These are phyloP conservation scores for Leonotis leonurus DNA, from an alignment of 257 asterid genomes.

Conservation along the genomic window DNA sequence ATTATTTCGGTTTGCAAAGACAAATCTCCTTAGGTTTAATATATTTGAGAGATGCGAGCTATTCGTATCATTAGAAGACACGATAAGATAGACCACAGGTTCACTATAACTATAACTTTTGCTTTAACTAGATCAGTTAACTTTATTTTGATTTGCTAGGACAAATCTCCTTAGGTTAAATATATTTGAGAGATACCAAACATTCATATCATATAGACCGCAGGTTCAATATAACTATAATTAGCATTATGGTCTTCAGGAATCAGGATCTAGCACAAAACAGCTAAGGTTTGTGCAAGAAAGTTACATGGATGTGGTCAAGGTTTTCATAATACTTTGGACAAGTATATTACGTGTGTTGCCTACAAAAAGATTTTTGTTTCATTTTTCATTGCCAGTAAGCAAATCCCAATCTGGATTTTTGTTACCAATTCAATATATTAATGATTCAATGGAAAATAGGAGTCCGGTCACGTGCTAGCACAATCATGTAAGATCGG, in stretches of 20 bases:
- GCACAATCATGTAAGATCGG: not conserved
- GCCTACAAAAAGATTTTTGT: not conserved
- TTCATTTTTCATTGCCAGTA: not conserved
- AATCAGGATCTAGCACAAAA: not conserved
- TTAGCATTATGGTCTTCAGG: not conserved
- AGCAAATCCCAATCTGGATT: not conserved
- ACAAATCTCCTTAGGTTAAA: too few relatives aligned
- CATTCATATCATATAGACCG: too few relatives aligned
- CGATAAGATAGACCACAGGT: not conserved
- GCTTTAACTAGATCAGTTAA: too few relatives aligned
- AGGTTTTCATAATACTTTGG: not conserved
- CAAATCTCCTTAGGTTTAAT: not conserved
- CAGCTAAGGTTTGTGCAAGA: not conserved
- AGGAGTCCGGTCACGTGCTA: not conserved
- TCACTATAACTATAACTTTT: not conserved
- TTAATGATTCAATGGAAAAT: not conserved
- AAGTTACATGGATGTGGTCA: not conserved
- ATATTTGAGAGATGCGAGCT: not conserved
- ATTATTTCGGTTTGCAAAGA: not conserved
- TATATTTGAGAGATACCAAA: too few relatives aligned
- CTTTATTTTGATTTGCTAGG: too few relatives aligned
- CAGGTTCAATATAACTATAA: too few relatives aligned
- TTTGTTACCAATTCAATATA: conserved; percentile 5
- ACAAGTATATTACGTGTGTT: not conserved
- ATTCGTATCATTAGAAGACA: not conserved